Conservation (phyloP, 1,284 basidiomycete species). For the Pholiota adiposa region DNA sequence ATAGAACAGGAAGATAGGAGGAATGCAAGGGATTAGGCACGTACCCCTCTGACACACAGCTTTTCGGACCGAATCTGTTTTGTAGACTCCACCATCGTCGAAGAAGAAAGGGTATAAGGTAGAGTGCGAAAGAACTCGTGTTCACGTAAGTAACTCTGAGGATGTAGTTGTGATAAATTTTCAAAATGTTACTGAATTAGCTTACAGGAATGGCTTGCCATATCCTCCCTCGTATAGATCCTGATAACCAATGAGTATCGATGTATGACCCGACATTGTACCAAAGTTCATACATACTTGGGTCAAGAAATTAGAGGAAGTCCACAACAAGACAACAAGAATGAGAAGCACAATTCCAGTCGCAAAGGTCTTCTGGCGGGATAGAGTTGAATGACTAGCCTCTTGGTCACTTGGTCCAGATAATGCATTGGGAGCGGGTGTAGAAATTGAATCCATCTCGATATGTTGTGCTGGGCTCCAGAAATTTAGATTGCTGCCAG, state of each 20-base stretch:
- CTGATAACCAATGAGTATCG: slow-evolving; percentile 37
- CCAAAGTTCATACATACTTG: slow-evolving; percentile 54
- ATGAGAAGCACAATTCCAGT: slow-evolving; percentile 76
- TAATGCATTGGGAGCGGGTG: neutral
- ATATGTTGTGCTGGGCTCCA: slow-evolving; percentile 1
- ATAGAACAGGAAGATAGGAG: no score
- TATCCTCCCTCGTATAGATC: slow-evolving; percentile 74
- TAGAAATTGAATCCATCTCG: slow-evolving; percentile 20
- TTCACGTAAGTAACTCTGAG: slow-evolving; percentile 86
- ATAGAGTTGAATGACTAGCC: neutral
- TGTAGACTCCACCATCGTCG: slow-evolving; percentile 39
- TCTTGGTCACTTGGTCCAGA: neutral
- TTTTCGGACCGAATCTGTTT: slow-evolving; percentile 13
- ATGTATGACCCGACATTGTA: neutral
- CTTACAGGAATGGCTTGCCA: slow-evolving; percentile 82
- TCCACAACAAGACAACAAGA: slow-evolving; percentile 87
- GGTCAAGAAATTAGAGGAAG: slow-evolving; percentile 76
- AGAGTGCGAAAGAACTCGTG: slow-evolving; percentile 88
- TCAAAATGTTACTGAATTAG: slow-evolving; percentile 18
- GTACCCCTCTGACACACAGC: slow-evolving; percentile 10
- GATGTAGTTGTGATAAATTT: slow-evolving; percentile 8
- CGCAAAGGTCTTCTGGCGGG: slow-evolving; percentile 56
- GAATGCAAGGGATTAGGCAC: neutral
- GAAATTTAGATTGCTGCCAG: neutral
- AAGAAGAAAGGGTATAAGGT: slow-evolving; percentile 77